Evolutionary conservation across 1,284 basidiomycete genomes (phyloP), one percentile per base, ranked within the genome.

Genomic region (Ustilago bromivora): DNA sequence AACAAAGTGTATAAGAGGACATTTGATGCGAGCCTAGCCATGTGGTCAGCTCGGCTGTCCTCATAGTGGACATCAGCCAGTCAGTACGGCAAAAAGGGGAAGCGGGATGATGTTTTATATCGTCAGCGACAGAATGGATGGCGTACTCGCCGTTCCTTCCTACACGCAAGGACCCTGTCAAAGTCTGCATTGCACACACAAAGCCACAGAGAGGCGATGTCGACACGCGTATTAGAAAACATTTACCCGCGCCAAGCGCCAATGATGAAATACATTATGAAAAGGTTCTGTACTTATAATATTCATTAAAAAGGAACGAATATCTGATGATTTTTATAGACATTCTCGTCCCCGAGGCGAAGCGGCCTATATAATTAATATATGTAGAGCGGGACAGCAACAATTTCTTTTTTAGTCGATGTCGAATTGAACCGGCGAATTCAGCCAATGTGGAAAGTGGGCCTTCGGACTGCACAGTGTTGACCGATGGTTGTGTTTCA

Each of bases 401-500:
- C 13, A 40, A 28, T 35, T 31, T 54, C 23, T 34, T n/a, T 32
- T 51, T 51, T 32, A 51, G 47, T 28, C 47, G 28, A 51, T 32
- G 31, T 54, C 34, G 31, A 51, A 51, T 32, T 15, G 52, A 55
- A 58, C 43, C 66, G 66, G 60, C 66, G 66, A 68, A 58, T 62
- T 47, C 23, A 55, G 66, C 66, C 60, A 61, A 54, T 1, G 15
- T 3, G 58, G 10, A 2, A 34, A 13, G 34, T 19, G 28, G 41
- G 54, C 47, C 47, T 51, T 57, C 55, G 61, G 34, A 59, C 19
- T 41, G 31, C n/a, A 36, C 9, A 23, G 43, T 57, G 56, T 62
- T 68, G 66, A 59, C 60, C 66, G 66, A 62, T 57, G 66, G 59
- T 49, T 61, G 53, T 38, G n/a, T 23, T 51, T 59, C 17, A 19